A percentile compares a stretch with the other conserved stretches of the same genome.
phyloP scores from a whole-genome alignment of 2,329 filamentous ascomycete species.

The Aspergillus felis region DNA sequence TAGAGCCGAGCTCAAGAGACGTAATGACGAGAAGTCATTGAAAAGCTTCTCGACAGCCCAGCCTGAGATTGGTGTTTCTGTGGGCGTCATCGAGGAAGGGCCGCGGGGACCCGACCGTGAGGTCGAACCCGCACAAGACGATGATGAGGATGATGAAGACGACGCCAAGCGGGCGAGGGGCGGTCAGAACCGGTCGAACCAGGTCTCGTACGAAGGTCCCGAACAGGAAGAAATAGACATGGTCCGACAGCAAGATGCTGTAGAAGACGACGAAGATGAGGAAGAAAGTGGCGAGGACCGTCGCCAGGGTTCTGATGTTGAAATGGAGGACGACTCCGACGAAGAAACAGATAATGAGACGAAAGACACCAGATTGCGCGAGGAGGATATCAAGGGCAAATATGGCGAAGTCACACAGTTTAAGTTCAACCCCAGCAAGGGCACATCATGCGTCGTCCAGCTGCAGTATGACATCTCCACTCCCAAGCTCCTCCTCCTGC shows the following conservation, averaged over 20 bases:
- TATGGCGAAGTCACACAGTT: conserved; percentile 70
- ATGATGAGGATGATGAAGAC: conserved; percentile 74
- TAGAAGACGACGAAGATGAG: conserved; percentile 49
- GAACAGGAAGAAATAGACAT: conserved; percentile 86
- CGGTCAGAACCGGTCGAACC: conserved; percentile 68
- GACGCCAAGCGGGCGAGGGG: conserved; percentile 61
- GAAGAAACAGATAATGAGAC: conserved; percentile 43
- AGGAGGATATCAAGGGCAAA: conserved; percentile 61
- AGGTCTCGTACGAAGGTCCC: conserved; percentile 84
- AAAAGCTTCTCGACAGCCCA: conserved; percentile 62
- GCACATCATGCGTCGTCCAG: conserved; percentile 73
- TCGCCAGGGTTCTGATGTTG: conserved; percentile 33
- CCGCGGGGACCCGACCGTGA: conserved; percentile 46
- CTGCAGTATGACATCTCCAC: conserved; percentile 75
- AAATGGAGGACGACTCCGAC: conserved; percentile 30
- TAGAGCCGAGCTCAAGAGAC: conserved; percentile 75
- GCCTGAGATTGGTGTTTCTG: conserved; percentile 68
- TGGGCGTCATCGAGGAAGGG: conserved; percentile 54
- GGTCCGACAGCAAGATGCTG: conserved; percentile 60
- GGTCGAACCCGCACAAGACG: conserved; percentile 62
- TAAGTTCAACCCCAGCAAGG: conserved; percentile 70
- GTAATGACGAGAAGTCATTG: conserved; percentile 56
- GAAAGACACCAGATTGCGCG: conserved; percentile 49
- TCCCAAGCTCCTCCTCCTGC: conserved; percentile 90
- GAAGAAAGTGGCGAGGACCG: conserved; percentile 40